Base-by-base conservation (phyloP, 169 alveolate species). In the Eimeria praecox region DNA sequence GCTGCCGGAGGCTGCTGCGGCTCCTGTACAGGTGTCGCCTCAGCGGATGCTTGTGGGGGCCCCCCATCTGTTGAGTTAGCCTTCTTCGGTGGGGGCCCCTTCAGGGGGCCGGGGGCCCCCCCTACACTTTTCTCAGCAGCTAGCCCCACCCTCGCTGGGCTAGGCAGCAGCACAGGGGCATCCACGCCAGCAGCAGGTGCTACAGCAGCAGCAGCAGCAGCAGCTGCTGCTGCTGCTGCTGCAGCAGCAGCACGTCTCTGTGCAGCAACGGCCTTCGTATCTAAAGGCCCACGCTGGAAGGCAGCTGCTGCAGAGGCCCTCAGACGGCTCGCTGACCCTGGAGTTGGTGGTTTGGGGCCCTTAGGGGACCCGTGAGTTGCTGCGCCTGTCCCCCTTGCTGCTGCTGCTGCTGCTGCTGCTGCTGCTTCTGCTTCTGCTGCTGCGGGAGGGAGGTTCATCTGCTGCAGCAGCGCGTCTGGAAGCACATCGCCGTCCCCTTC, bases 191-290 rank as follows among this genome's bases (percentile, higher is more conserved):
- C 24, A 5, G 88, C 62, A 20, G 62, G 66, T 18, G 38, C 20
- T 40, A 44, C 71, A 46, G 90, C 90, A 24, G 49, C 33, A 52
- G 90, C 73, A 46, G 4, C 73, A 46, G 71, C 62, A 35, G 90
- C 40, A 22, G 71, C 44, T 8, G 90, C 49, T 16, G 73, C 35
- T 27, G 90, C 90, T 46, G 73, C 90, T n/a, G 69, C 54, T 18
- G 71, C 90, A 8, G 49, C 90, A 9, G 73, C 38, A 24, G 90
- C 90, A 8, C 71, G 90, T 27, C 90, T 44, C 8, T 52, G 44
- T 44, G 90, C 90, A 35, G 71, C 90, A 20, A 82, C 33, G 71
- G 90, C 40, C 10, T 82, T 82, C 4, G 90, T 82, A 71, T 82
- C 90, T 12, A 30, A 40, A 40, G 44, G 24, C 44, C 71, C 90